phyloP scores from a whole-genome alignment of 2,329 filamentous ascomycete genomes.

The Cladosporium halotolerans region DNA sequence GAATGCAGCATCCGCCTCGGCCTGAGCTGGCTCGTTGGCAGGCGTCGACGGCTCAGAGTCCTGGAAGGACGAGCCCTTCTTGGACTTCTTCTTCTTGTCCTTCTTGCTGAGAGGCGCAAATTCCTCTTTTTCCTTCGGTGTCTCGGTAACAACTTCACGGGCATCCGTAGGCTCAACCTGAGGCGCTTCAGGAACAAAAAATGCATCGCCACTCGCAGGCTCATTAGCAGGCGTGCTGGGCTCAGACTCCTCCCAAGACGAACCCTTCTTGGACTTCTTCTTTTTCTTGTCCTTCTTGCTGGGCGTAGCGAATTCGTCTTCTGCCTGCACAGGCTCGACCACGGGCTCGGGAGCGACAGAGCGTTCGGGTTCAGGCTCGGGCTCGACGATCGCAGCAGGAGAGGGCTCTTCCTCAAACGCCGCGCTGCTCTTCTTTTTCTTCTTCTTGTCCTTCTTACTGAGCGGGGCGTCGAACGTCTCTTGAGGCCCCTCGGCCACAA shows the following conservation, averaged over 20 bases:
- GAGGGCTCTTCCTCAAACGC: not conserved
- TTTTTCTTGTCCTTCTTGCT: conserved; percentile 21
- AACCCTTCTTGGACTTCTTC: conserved; percentile 36
- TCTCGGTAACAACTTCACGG: not conserved
- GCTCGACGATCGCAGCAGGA: not conserved
- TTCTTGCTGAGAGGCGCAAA: conserved; percentile 40
- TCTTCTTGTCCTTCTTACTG: conserved; percentile 48
- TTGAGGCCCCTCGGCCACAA: not conserved
- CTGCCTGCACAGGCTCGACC: conserved; percentile 25
- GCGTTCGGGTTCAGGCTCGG: not conserved
- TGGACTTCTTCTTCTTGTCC: conserved; percentile 40
- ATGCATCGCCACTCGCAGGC: conserved; percentile 11
- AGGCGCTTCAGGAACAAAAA: conserved; percentile 14
- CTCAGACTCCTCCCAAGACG: conserved; percentile 4
- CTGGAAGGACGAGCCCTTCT: conserved; percentile 33
- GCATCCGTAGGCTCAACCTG: not conserved
- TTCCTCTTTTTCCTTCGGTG: not conserved
- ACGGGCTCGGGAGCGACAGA: not conserved
- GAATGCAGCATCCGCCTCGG: not conserved
- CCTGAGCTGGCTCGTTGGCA: conserved; percentile 21
- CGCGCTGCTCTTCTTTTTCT: conserved; percentile 37
- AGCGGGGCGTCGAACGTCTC: conserved; percentile 28
- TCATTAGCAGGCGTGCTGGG: conserved; percentile 4
- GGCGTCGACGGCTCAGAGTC: not conserved
- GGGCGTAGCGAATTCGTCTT: not conserved